Evolutionary conservation across 1,139 yeast species (phyloP).

Genomic region (Nakaseomyces delphensis): DNA sequence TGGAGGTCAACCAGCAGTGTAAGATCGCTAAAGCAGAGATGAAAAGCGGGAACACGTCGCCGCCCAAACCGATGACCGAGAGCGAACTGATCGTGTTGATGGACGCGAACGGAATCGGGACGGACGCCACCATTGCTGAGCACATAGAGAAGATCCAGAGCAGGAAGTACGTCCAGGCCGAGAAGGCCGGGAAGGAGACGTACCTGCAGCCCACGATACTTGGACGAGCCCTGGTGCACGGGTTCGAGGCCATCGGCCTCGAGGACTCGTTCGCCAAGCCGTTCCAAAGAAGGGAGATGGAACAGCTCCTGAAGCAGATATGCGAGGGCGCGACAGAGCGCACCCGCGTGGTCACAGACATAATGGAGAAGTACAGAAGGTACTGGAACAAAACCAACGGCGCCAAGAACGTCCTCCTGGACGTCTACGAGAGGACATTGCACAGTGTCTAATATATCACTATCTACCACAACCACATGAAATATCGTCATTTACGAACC

Average conservation of each 20-base stretch:
- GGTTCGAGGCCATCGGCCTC: conserved; percentile 72
- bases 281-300: conserved; percentile 70
- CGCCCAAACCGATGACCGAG: conserved; percentile 83
- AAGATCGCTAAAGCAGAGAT: conserved; percentile 48
- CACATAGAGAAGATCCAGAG: conserved; percentile 74
- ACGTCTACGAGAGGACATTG: conserved; percentile 22
- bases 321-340: conserved; percentile 54
- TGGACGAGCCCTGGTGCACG: conserved; percentile 84
- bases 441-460: not conserved
- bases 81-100: conserved; percentile 83
- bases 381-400: conserved; percentile 40
- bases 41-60: conserved; percentile 65
- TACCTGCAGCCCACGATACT: conserved; percentile 66
- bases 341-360: conserved; percentile 47
- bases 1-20: conserved; percentile 49
- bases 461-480: not conserved
- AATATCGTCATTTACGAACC: not conserved
- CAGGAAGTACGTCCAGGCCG: conserved; percentile 59
- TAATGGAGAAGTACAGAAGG: conserved; percentile 52
- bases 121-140: conserved; percentile 98
- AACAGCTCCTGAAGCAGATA: conserved; percentile 54
- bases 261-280: conserved; percentile 82
- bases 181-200: conserved; percentile 34
- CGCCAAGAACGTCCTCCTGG: conserved; percentile 24
- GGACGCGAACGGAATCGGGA: conserved; percentile 97